Percentiles rank a stretch among this genome's conserved stretches.
These are phyloP conservation scores for Sphagnum contortum DNA, from an alignment of 225 moss, liverwort and hornwort species.

Conservation along the genomic window DNA sequence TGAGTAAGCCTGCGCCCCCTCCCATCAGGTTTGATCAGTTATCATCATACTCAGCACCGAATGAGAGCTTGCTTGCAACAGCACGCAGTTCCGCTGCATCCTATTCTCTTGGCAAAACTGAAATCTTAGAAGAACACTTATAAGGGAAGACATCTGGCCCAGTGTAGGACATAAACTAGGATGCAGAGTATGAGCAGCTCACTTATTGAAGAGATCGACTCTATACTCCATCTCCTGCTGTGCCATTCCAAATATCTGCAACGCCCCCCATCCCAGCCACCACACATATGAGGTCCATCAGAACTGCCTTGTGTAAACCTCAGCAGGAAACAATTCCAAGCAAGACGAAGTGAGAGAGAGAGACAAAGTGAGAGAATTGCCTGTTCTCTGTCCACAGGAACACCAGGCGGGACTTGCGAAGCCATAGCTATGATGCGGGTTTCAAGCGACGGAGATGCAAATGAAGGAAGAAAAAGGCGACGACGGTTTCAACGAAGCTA, in stretches of 20 bases:
- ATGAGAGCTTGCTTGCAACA: no score
- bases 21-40: no score
- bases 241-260: slow-evolving; percentile 88
- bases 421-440: slow-evolving; percentile 12
- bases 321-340: no score
- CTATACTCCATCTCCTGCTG: slow-evolving; percentile 99
- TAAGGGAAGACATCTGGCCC: no score
- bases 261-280: neutral
- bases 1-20: no score
- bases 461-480: no score
- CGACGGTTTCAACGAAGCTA: no score
- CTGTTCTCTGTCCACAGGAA: slow-evolving; percentile 26
- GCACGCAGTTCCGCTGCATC: no score
- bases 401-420: slow-evolving; percentile 4
- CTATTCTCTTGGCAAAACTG: no score
- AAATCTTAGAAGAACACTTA: no score
- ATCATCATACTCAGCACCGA: no score
- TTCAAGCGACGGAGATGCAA: no score
- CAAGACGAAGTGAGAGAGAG: neutral
- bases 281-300: neutral
- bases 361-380: neutral
- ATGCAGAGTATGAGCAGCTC: neutral
- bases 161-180: neutral
- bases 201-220: slow-evolving; percentile 92
- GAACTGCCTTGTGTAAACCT: neutral